Evolutionary conservation across 2,329 filamentous ascomycete species (phyloP).

Genomic region (Claviceps fusiformis): DNA sequence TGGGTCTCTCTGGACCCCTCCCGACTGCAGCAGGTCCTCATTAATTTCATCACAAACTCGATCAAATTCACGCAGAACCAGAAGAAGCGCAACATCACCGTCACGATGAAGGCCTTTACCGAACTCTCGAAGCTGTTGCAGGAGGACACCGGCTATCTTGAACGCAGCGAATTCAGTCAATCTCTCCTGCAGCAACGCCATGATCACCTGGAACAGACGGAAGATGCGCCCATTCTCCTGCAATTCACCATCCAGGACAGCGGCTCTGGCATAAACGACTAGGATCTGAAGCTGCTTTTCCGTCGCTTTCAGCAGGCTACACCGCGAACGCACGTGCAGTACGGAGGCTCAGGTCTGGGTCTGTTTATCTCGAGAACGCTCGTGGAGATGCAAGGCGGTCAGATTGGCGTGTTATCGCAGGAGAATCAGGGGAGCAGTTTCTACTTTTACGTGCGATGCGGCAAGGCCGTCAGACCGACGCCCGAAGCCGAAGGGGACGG

Average conservation of each 20-base stretch:
- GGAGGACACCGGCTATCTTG: slow-evolving; percentile 31
- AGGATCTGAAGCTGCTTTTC: slow-evolving; percentile 53
- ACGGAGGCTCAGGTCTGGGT: slow-evolving; percentile 55
- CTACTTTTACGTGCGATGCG: slow-evolving; percentile 3
- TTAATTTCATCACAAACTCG: slow-evolving; percentile 58
- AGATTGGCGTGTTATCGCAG: slow-evolving; percentile 49
- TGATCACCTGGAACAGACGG: slow-evolving; percentile 24
- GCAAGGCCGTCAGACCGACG: background rate
- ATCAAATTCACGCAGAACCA: slow-evolving; percentile 52
- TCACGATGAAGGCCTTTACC: slow-evolving; percentile 50
- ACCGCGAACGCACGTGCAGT: slow-evolving; percentile 56
- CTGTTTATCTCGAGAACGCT: slow-evolving; percentile 65
- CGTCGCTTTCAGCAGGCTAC: slow-evolving; percentile 55
- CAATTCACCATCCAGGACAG: slow-evolving; percentile 61
- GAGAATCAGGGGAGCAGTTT: slow-evolving; percentile 5
- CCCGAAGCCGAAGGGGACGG: background rate
- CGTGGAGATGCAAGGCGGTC: slow-evolving; percentile 62
- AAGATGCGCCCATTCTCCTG: slow-evolving; percentile 18
- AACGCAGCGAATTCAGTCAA: slow-evolving; percentile 21
- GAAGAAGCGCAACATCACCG: slow-evolving; percentile 42
- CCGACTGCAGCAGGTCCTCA: slow-evolving; percentile 57
- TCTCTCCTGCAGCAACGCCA: background rate
- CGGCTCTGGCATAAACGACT: slow-evolving; percentile 47
- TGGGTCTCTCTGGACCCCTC: slow-evolving; percentile 67
- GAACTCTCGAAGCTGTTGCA: slow-evolving; percentile 28